These are phyloP conservation scores for Cornus suecica DNA, from an alignment of 148 eudicot genomes.

Conservation along the genomic window DNA sequence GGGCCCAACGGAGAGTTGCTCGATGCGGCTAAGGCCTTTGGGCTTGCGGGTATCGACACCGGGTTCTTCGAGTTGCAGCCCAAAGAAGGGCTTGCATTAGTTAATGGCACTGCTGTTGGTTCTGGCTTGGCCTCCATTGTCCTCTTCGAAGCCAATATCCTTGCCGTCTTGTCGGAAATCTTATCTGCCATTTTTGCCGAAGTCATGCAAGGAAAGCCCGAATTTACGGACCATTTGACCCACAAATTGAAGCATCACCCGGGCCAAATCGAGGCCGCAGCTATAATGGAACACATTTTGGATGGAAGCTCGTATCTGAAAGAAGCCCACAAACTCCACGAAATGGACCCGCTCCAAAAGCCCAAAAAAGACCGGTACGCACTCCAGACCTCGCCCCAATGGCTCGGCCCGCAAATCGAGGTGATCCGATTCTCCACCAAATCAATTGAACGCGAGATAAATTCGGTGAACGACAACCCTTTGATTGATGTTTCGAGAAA, in stretches of 20 bases:
- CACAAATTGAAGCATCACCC: conserved; percentile 38
- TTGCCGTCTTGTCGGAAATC: conserved; percentile 23
- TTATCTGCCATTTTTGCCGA: conserved; percentile 28
- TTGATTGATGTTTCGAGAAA: conserved; percentile 29
- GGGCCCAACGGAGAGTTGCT: conserved; percentile 19
- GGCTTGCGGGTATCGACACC: conserved; percentile 13
- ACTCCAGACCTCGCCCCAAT: conserved; percentile 33
- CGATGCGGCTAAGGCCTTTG: conserved; percentile 19
- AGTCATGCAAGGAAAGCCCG: conserved; percentile 36
- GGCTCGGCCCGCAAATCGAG: conserved; percentile 37
- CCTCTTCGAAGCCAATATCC: conserved; percentile 27
- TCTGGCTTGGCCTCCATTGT: conserved; percentile 33
- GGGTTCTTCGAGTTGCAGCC: conserved; percentile 36
- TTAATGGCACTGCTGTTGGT: conserved; percentile 37
- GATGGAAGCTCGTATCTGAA: conserved; percentile 30
- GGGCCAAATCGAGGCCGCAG: conserved; percentile 37
- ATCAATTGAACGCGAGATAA: conserved; percentile 31
- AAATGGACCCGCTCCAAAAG: conserved; percentile 30
- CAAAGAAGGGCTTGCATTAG: conserved; percentile 33
- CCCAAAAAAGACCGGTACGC: conserved; percentile 37
- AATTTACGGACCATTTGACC: conserved; percentile 34
- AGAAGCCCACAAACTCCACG: conserved; percentile 27
- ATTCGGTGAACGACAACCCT: conserved; percentile 35
- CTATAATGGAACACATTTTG: conserved; percentile 34
- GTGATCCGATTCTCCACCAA: conserved; percentile 29